These are phyloP conservation scores for Fusarium illudens DNA, from an alignment of 2,329 filamentous ascomycete species.

Conservation along the genomic window DNA sequence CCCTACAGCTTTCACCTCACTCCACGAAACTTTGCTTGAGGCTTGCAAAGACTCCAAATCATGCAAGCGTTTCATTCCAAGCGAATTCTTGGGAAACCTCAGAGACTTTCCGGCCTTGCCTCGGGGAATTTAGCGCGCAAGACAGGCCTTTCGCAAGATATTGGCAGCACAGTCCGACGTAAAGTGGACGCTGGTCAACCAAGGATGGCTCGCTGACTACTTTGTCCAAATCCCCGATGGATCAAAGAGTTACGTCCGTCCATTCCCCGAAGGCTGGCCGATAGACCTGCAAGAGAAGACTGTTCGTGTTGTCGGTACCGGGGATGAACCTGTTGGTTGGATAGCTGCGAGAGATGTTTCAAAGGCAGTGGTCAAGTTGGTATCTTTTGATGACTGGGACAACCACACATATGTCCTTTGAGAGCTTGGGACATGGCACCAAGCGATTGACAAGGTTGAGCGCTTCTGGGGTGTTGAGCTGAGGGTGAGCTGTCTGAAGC, in stretches of 20 bases:
- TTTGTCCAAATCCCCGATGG: not conserved
- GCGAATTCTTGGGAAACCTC: not conserved
- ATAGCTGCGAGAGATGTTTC: not conserved
- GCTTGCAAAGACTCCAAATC: not conserved
- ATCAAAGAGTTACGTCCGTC: not conserved
- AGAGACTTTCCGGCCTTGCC: not conserved
- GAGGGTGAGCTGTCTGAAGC: not conserved
- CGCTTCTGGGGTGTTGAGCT: not conserved
- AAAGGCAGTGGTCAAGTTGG: not conserved
- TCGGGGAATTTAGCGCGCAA: not conserved
- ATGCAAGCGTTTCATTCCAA: not conserved
- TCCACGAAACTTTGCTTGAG: not conserved
- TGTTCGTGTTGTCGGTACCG: not conserved
- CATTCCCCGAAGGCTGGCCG: not conserved
- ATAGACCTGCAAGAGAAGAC: not conserved
- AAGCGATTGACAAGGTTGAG: not conserved
- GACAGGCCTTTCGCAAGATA: not conserved
- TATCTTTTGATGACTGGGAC: not conserved
- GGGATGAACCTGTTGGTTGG: not conserved
- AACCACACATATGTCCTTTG: not conserved
- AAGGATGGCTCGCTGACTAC: slow-evolving; percentile 3
- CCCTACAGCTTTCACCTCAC: not conserved
- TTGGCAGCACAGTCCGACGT: not conserved
- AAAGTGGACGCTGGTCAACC: not conserved
- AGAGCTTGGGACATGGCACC: not conserved